These are phyloP conservation scores for Chenopodium suecicum DNA, from an alignment of 148 eudicot genomes.

Conservation along the genomic window DNA sequence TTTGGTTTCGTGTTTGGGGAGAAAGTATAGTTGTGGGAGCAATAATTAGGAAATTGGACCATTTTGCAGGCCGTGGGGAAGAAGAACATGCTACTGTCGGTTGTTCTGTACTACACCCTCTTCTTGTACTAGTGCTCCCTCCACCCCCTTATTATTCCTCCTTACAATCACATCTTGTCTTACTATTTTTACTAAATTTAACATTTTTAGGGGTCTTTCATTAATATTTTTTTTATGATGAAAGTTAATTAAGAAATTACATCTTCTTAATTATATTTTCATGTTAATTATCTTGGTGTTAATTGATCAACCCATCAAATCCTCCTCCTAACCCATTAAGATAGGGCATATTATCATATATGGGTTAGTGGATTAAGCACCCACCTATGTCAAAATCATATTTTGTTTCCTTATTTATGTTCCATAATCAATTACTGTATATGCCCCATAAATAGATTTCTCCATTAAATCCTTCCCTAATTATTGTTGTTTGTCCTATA, in stretches of 20 bases:
- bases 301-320: slow-evolving; percentile 1
- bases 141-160: background rate
- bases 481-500: slow-evolving; percentile 5
- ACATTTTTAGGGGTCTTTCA: background rate
- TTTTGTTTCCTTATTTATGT: background rate
- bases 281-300: background rate
- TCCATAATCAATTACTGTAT: background rate
- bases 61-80: slow-evolving; percentile 55
- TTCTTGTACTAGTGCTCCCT: background rate
- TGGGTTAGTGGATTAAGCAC: slow-evolving; percentile 28
- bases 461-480: background rate
- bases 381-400: slow-evolving; percentile 18
- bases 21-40: slow-evolving; percentile 15
- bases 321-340: slow-evolving; percentile 14
- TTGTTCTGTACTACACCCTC: slow-evolving; percentile 20
- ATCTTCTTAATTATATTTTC: background rate
- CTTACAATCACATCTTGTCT: background rate
- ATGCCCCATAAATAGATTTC: background rate
- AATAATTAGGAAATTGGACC: slow-evolving; percentile 45
- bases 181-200: background rate
- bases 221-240: background rate
- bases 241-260: background rate
- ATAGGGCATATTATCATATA: background rate
- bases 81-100: slow-evolving; percentile 64
- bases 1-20: too few species aligned